These are phyloP conservation scores for Vaucheria bursata DNA, from an alignment of 352 stramenopile genomes.

Conservation along the genomic window DNA sequence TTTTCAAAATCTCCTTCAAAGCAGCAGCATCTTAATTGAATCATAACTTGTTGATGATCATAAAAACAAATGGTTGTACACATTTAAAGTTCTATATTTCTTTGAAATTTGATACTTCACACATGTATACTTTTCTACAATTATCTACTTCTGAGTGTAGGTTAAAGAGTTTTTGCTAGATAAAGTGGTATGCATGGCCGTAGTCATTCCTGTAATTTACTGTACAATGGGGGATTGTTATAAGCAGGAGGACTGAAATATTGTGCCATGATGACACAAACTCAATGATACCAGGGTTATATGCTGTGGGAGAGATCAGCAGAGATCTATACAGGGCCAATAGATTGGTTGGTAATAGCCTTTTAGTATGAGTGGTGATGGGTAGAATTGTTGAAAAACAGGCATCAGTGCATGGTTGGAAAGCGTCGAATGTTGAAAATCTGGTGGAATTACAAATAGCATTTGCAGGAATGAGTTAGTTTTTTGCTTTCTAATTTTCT, in stretches of 20 bases:
- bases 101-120: neutral
- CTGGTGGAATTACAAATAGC: no score
- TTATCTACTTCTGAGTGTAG: no score
- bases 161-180: neutral
- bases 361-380: conserved; percentile 82
- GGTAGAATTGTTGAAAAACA: conserved; percentile 60
- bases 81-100: no score
- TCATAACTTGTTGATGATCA: no score
- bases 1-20: no score
- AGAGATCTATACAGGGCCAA: conserved; percentile 76
- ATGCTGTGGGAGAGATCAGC: conserved; percentile 70
- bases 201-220: conserved; percentile 60
- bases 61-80: no score
- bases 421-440: neutral
- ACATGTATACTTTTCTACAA: neutral
- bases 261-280: conserved; percentile 45
- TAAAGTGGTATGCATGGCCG: conserved; percentile 10
- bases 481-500: no score
- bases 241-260: conserved; percentile 62
- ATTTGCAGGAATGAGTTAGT: no score
- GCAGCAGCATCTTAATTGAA: no score
- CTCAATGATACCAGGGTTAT: conserved; percentile 56
- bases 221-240: conserved; percentile 60
- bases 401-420: conserved; percentile 23
- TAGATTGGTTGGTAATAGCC: conserved; percentile 67